Conservation (phyloP, 2,329 filamentous ascomycete genomes). For the Ilyonectria mors-panacis region DNA sequence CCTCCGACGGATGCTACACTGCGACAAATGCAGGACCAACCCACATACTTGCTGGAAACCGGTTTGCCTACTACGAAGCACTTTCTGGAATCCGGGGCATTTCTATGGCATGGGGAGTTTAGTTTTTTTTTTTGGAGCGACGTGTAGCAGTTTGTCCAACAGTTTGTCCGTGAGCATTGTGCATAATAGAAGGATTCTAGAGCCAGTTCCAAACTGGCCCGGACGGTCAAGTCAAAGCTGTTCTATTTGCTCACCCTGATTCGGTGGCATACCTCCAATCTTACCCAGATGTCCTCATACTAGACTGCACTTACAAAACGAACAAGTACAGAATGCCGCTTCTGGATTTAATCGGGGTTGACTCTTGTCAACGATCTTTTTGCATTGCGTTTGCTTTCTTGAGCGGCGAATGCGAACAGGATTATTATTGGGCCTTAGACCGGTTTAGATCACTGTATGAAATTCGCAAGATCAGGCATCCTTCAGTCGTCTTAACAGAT, state of each 20-base stretch:
- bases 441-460: neutral
- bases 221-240: neutral
- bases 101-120: too few species aligned
- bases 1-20: too few species aligned
- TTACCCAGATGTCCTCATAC: neutral
- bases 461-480: constrained; percentile 9
- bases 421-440: neutral
- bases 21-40: too few species aligned
- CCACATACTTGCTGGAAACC: too few species aligned
- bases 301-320: neutral
- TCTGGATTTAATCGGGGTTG: neutral
- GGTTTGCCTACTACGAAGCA: too few species aligned
- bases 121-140: too few species aligned
- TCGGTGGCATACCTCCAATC: neutral
- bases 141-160: too few species aligned
- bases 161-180: too few species aligned
- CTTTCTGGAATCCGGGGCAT: too few species aligned
- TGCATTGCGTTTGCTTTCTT: neutral
- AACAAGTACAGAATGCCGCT: neutral
- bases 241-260: neutral
- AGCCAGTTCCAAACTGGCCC: neutral
- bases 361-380: neutral
- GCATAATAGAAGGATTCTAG: neutral
- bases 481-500: constrained; percentile 5
- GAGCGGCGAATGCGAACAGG: neutral